These are phyloP conservation scores for Arthrobotrys musiformis DNA, from an alignment of 2,329 filamentous ascomycete species.

Conservation along the genomic window DNA sequence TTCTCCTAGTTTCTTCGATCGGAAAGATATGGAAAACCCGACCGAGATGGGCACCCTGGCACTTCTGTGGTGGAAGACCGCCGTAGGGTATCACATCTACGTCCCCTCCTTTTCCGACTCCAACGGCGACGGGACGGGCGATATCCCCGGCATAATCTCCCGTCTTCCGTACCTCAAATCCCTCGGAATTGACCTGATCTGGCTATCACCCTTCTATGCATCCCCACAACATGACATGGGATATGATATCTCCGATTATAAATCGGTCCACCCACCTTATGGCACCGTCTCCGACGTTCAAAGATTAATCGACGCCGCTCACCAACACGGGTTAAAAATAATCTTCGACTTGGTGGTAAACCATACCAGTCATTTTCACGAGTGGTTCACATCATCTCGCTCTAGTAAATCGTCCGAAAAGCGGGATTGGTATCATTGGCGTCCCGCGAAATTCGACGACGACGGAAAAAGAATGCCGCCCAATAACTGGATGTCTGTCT, in stretches of 20 bases:
- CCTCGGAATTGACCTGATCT: conserved; percentile 73
- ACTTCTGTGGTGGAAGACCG: conserved; percentile 70
- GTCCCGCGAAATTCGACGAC: conserved; percentile 64
- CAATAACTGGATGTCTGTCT: conserved; percentile 65
- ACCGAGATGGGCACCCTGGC: background rate
- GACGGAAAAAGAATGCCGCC: conserved; percentile 63
- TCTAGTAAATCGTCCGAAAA: conserved; percentile 67
- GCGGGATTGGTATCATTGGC: conserved; percentile 70
- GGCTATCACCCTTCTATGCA: conserved; percentile 74
- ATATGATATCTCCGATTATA: conserved; percentile 73
- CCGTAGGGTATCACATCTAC: conserved; percentile 72
- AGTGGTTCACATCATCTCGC: conserved; percentile 70
- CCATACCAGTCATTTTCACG: conserved; percentile 75
- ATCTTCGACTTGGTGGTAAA: conserved; percentile 82
- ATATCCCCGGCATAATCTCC: conserved; percentile 72
- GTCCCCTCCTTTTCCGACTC: conserved; percentile 71
- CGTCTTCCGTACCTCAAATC: conserved; percentile 70
- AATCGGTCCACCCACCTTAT: conserved; percentile 73
- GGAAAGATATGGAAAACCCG: background rate
- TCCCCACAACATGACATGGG: conserved; percentile 76
- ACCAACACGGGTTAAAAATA: conserved; percentile 74
- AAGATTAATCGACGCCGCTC: conserved; percentile 70
- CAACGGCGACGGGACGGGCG: conserved; percentile 72
- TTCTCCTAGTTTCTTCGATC: too few relatives aligned
- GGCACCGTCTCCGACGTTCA: conserved; percentile 77